These are phyloP conservation scores for Rosa hybrid DNA, from an alignment of 331 rosid genomes.

Conservation along the genomic window DNA sequence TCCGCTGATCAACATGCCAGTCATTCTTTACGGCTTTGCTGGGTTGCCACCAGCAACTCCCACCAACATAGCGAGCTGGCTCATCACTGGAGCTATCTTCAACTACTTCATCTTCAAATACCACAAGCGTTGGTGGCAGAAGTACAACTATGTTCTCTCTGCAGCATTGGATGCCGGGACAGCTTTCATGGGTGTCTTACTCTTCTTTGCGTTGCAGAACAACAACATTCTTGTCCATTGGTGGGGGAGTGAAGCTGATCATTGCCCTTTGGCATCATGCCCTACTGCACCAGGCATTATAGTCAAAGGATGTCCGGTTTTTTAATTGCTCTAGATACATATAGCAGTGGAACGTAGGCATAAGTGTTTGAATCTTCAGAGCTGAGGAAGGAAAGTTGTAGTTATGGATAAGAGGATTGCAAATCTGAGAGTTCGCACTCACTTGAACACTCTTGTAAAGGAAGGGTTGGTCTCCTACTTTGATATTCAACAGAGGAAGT, in stretches of 20 bases:
- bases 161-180: constrained; percentile 98
- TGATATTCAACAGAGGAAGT: neutral
- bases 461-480: neutral
- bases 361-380: neutral
- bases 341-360: neutral
- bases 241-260: constrained; percentile 89
- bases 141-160: constrained; percentile 82
- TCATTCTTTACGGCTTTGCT: constrained; percentile 85
- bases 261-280: constrained; percentile 87
- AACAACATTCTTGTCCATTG: constrained; percentile 58
- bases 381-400: neutral
- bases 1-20: constrained; percentile 85
- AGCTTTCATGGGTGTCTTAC: constrained; percentile 91
- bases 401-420: neutral
- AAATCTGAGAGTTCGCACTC: neutral
- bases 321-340: constrained; percentile 18
- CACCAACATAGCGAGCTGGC: constrained; percentile 96
- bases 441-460: neutral
- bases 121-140: constrained; percentile 97
- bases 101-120: constrained; percentile 81
- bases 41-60: constrained; percentile 99
- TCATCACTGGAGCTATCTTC: constrained; percentile 80
- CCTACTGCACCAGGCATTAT: constrained; percentile 85
- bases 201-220: constrained; percentile 84
- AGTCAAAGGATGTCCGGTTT: constrained; percentile 81